Conservation (phyloP, 2,329 filamentous ascomycete genomes). For the Coniella vitis region DNA sequence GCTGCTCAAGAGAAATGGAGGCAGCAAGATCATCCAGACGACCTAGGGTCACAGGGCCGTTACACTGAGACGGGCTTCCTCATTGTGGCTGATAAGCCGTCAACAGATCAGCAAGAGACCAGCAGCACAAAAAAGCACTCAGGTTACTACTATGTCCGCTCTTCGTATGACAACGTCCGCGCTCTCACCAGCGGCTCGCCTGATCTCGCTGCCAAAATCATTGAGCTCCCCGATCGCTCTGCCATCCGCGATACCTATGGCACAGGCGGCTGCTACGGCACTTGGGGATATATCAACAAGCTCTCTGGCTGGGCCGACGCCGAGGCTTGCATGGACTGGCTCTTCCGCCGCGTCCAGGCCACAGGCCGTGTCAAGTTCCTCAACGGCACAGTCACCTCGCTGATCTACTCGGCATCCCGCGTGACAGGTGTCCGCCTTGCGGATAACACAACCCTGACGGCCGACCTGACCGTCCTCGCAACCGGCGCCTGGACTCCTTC, state of each 20-base stretch:
- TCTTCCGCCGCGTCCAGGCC: conserved; percentile 47
- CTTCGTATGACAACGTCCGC: conserved; percentile 55
- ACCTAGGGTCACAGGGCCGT: conserved; percentile 55
- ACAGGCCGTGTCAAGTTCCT: conserved; percentile 51
- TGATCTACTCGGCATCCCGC: conserved; percentile 28
- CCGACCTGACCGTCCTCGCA: conserved; percentile 70
- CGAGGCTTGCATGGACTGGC: conserved; percentile 59
- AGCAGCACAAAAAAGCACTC: conserved; percentile 35
- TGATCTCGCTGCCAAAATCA: conserved; percentile 32
- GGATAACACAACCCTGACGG: conserved; percentile 42
- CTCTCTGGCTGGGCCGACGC: conserved; percentile 77
- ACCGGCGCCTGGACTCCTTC: conserved; percentile 81
- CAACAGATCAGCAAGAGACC: background rate
- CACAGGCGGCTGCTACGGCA: conserved; percentile 47
- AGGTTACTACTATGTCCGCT: conserved; percentile 51
- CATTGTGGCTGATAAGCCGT: conserved; percentile 49
- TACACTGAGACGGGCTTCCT: conserved; percentile 67
- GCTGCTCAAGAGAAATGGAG: conserved; percentile 66
- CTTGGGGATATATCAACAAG: conserved; percentile 67
- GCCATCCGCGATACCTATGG: conserved; percentile 39
- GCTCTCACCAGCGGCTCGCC: conserved; percentile 35
- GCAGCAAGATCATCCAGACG: conserved; percentile 41
- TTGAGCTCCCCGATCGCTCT: conserved; percentile 36
- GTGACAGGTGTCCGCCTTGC: conserved; percentile 32
- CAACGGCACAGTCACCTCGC: conserved; percentile 38